These are phyloP conservation scores for Mycena galericulata DNA, from an alignment of 768 basidiomycete genomes.

Conservation along the genomic window DNA sequence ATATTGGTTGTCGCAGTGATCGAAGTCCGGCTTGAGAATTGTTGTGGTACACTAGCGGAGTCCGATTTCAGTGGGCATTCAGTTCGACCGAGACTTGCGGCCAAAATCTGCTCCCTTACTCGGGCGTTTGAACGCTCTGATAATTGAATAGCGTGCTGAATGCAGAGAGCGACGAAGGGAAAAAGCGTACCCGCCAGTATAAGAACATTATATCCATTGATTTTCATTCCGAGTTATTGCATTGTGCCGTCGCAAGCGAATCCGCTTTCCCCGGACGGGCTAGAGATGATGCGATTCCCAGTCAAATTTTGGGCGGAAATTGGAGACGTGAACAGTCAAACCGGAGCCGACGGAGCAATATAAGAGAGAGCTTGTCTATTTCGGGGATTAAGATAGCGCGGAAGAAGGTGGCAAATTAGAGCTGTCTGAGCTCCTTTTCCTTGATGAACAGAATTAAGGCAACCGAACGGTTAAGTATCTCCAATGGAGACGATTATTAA, in stretches of 20 bases:
- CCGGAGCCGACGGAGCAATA: slow-evolving; percentile 14
- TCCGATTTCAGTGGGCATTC: slow-evolving; percentile 31
- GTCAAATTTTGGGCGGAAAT: slow-evolving; percentile 13
- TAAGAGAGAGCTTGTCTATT: slow-evolving; percentile 24
- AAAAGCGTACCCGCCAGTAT: background rate
- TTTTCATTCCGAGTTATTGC: slow-evolving; percentile 16
- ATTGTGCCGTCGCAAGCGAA: slow-evolving; percentile 4
- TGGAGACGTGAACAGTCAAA: slow-evolving; percentile 6
- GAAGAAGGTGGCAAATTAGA: slow-evolving; percentile 16
- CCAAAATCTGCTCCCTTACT: too few relatives aligned
- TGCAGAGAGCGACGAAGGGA: background rate
- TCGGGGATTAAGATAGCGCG: background rate
- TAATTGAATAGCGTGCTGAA: slow-evolving; percentile 6
- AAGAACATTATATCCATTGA: background rate
- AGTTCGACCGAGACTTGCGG: slow-evolving; percentile 14
- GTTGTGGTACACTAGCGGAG: slow-evolving; percentile 3
- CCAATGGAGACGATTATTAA: slow-evolving; percentile 9
- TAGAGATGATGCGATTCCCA: slow-evolving; percentile 16
- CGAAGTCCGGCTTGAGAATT: slow-evolving; percentile 4
- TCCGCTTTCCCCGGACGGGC: slow-evolving; percentile 24
- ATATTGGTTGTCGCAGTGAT: too few relatives aligned
- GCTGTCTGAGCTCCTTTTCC: slow-evolving; percentile 15
- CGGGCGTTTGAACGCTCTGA: slow-evolving; percentile 5
- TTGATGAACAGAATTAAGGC: slow-evolving; percentile 16
- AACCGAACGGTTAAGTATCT: slow-evolving; percentile 14